Evolutionary conservation across 768 basidiomycete species (phyloP).

Genomic region (Favolaschia claudopus): DNA sequence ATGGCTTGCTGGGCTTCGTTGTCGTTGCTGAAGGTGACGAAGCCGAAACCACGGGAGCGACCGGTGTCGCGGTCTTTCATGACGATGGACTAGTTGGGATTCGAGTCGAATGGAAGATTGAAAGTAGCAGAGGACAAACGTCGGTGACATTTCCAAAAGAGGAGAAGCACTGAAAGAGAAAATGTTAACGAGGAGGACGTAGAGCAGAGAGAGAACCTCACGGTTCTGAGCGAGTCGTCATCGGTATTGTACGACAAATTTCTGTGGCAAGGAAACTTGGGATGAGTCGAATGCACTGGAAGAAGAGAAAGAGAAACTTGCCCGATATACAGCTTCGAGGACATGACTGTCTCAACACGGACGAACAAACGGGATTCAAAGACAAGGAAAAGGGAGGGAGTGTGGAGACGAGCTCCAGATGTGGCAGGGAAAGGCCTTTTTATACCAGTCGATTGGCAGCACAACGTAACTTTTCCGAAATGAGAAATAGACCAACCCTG

Average conservation of each 20-base stretch:
- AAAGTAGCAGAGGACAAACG: constrained; percentile 66
- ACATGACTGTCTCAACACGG: background rate
- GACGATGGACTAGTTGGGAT: constrained; percentile 81
- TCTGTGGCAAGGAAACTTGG: constrained; percentile 57
- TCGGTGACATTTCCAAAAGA: constrained; percentile 84
- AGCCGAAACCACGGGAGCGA: constrained; percentile 96
- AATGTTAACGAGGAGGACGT: constrained; percentile 21
- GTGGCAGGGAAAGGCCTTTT: constrained; percentile 9
- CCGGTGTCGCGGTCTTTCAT: constrained; percentile 99
- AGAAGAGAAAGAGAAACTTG: background rate
- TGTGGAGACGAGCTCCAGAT: no score
- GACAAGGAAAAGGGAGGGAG: no score
- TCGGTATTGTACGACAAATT: constrained; percentile 94
- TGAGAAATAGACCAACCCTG: no score
- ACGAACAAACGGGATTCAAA: no score
- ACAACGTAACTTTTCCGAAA: no score
- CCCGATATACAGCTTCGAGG: constrained; percentile 23
- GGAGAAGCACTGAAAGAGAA: constrained; percentile 74
- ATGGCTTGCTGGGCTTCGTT: constrained; percentile 85
- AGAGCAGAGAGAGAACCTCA: constrained; percentile 30
- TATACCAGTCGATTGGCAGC: no score
- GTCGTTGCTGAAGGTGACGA: constrained; percentile 75
- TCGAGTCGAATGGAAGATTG: background rate
- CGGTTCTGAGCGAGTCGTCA: constrained; percentile 86
- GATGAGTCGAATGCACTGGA: background rate